Conservation (phyloP, 1,284 basidiomycete species). For the Golubevia pallescens region DNA sequence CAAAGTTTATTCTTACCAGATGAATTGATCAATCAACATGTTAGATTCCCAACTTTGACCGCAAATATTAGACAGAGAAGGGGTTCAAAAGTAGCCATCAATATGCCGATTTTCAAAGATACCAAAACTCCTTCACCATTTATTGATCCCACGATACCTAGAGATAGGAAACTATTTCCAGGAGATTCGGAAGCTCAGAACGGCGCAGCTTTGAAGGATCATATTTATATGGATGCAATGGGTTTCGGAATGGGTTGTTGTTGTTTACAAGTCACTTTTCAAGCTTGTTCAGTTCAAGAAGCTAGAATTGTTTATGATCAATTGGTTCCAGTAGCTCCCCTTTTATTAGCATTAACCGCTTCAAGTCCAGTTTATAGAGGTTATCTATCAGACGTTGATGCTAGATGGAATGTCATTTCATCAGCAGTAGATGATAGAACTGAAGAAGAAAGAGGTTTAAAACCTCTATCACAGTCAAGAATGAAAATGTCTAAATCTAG, state of each 20-base stretch:
- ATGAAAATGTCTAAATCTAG: constrained; percentile 91
- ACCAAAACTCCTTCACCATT: constrained; percentile 84
- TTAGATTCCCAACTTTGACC: constrained; percentile 95
- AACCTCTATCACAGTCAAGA: constrained; percentile 71
- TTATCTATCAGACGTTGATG: constrained; percentile 93
- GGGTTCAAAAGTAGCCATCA: constrained; percentile 92
- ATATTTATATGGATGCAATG: constrained; percentile 99
- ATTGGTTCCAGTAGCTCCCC: constrained; percentile 88
- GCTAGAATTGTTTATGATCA: constrained; percentile 93
- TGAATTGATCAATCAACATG: constrained; percentile 95
- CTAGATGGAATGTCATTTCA: constrained; percentile 97
- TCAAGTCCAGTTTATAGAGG: constrained; percentile 93
- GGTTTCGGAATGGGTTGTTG: constrained; percentile 99
- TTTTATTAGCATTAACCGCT: constrained; percentile 94
- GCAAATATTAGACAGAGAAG: constrained; percentile 90
- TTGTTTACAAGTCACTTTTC: constrained; percentile 96
- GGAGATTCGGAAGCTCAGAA: constrained; percentile 86
- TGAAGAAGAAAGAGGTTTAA: constrained; percentile 86
- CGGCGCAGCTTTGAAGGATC: constrained; percentile 83
- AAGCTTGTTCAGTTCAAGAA: constrained; percentile 89
- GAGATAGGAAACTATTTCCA: constrained; percentile 77
- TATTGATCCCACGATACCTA: constrained; percentile 86
- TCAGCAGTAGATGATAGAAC: constrained; percentile 96
- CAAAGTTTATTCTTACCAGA: constrained; percentile 93
- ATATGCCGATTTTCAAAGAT: constrained; percentile 92